Evolutionary conservation across 306 rosid genomes (phyloP), one percentile per base, ranked within the genome.

Genomic region (Glycyrrhiza uralensis): DNA sequence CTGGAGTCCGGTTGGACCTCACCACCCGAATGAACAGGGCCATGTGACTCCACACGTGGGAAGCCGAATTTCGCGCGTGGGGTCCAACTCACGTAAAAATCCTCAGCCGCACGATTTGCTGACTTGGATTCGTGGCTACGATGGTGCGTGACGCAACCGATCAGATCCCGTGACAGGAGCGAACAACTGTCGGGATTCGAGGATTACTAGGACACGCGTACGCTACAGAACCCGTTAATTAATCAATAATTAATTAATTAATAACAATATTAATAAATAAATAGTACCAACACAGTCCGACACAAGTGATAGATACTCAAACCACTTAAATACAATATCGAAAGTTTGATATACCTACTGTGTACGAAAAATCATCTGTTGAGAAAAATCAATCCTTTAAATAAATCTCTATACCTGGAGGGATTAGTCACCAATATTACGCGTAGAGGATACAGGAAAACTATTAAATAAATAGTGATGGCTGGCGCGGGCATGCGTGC

Each of bases 181-280:
- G 11, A 17, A 46, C 65, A 52, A 65, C 72, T 72, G 79, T 76
- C 76, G 55, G 80, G 84, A 88, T 89, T 89, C 86, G 89, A 76
- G 91, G 87, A 78, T 83, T 86, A 86, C 87, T 78, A 91, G 81
- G 86, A 82, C 81, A 32, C 80, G 82, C 49, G 74, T 44, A 69
- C 29, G 32, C 70, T 41, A 70, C 12, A 65, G 79, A 66, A 13
- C 17, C 62, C 75, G 32, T 55, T 51, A n/a, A n/a, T n/a, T n/a
- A n/a, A n/a, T n/a, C n/a, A n/a, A n/a, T n/a, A n/a, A n/a, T n/a
- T n/a, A n/a, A n/a, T n/a, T n/a, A n/a, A n/a, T n/a, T n/a, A 7
- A 64, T 32, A 51, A 0, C 33, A 20, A 12, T 4, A 38, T 38
- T 38, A n/a, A n/a, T n/a, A n/a, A n/a, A n/a, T n/a, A n/a, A n/a